Percentiles rank a stretch among this genome's conserved stretches.
Evolutionary conservation across 345 rosid species (phyloP).

Genomic region (Gossypium australe): DNA sequence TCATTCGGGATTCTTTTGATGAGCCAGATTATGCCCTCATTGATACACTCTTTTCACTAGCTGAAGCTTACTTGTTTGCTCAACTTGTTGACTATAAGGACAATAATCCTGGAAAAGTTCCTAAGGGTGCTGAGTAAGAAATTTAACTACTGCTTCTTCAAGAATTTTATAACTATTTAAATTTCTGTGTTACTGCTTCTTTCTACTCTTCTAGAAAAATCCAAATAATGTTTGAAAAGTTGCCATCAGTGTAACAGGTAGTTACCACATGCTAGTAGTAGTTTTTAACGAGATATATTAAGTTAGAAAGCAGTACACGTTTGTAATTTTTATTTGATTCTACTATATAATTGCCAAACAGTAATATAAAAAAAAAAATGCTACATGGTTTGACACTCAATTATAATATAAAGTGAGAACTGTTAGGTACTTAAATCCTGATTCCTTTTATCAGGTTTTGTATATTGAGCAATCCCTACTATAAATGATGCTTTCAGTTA

Average conservation of each 20-base stretch:
- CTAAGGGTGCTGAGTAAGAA: slow-evolving; percentile 62
- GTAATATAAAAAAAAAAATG: background rate
- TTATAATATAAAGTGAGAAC: background rate
- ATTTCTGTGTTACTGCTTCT: background rate
- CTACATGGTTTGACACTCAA: background rate
- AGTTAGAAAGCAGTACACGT: background rate
- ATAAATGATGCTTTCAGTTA: slow-evolving; percentile 43
- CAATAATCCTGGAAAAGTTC: slow-evolving; percentile 63
- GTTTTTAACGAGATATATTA: background rate
- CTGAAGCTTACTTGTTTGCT: slow-evolving; percentile 94
- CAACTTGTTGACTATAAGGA: slow-evolving; percentile 92
- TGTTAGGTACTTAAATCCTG: background rate
- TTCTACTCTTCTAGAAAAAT: background rate
- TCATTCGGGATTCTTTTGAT: slow-evolving; percentile 82
- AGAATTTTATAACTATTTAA: background rate
- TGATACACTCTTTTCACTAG: slow-evolving; percentile 94
- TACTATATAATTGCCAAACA: background rate
- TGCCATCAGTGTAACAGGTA: background rate
- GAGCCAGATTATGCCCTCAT: slow-evolving; percentile 94
- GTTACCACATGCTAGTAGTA: background rate
- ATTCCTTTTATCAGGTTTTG: background rate
- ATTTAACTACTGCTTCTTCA: background rate
- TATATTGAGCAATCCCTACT: background rate
- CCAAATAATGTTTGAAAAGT: background rate
- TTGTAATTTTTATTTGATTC: background rate